A percentile compares a stretch with the other conserved stretches of the same genome.
Conservation (phyloP, 805 yeast species). For the Ogataea pini region DNA sequence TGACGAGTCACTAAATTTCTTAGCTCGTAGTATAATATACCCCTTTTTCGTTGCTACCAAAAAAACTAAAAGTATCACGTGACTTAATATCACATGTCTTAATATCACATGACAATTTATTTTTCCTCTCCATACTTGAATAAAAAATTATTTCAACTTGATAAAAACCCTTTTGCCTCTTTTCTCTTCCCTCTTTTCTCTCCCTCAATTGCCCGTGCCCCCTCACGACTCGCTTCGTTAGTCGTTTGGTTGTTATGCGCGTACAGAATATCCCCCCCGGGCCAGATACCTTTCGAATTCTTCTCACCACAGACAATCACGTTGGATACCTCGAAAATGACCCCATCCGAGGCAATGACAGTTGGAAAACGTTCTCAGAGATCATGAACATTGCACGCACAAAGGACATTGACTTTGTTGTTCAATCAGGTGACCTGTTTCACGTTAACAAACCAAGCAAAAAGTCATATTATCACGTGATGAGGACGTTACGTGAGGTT, state of each 20-base stretch:
- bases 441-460: conserved; percentile 88
- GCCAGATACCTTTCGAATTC: conserved; percentile 69
- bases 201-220: too few species aligned
- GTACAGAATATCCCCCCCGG: conserved; percentile 47
- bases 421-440: conserved; percentile 92
- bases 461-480: conserved; percentile 81
- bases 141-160: too few species aligned
- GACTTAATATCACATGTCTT: too few species aligned
- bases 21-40: too few species aligned
- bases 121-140: too few species aligned
- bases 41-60: background rate
- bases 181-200: too few species aligned
- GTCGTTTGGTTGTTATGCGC: too few species aligned
- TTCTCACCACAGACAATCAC: conserved; percentile 93
- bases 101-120: background rate
- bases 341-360: conserved; percentile 86
- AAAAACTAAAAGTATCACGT: background rate
- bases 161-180: too few species aligned
- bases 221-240: too few species aligned
- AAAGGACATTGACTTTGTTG: conserved; percentile 79
- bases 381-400: conserved; percentile 69
- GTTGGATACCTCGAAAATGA: conserved; percentile 92
- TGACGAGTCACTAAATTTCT: background rate
- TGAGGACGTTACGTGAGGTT: conserved; percentile 63
- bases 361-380: conserved; percentile 86